Evolutionary conservation across 2,329 filamentous ascomycete genomes (phyloP).

Genomic region (Emmonsiellopsis sp.): DNA sequence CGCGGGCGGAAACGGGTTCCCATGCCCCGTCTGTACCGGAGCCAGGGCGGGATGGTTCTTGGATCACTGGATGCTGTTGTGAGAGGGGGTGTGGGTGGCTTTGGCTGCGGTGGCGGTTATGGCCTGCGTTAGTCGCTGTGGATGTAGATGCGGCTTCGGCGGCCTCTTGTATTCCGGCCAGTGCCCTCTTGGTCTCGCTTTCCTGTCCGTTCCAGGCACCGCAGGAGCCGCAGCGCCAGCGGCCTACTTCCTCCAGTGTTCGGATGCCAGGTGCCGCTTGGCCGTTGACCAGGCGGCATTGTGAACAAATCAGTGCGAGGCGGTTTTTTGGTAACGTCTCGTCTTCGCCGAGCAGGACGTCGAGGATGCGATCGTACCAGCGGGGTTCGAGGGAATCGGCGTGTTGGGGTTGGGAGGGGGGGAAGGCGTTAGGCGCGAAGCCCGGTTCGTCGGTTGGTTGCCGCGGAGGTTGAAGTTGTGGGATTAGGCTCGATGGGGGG

Average conservation of each 20-base stretch:
- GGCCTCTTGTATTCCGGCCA: background rate
- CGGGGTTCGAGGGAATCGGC: slow-evolving; percentile 39
- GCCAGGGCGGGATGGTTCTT: background rate
- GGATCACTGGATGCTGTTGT: background rate
- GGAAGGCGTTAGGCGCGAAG: slow-evolving; percentile 41
- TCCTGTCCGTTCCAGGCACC: slow-evolving; percentile 71
- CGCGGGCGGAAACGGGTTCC: slow-evolving; percentile 14
- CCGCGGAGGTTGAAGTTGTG: slow-evolving; percentile 11
- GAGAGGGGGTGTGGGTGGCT: background rate
- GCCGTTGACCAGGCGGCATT: slow-evolving; percentile 84
- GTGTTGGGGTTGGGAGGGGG: slow-evolving; percentile 21
- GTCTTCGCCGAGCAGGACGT: slow-evolving; percentile 87
- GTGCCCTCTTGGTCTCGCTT: slow-evolving; percentile 42
- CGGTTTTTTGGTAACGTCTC: slow-evolving; percentile 88
- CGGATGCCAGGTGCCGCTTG: slow-evolving; percentile 84
- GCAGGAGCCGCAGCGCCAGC: slow-evolving; percentile 85
- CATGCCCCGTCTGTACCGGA: slow-evolving; percentile 9
- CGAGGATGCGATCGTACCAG: slow-evolving; percentile 93
- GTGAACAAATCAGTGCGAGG: slow-evolving; percentile 71
- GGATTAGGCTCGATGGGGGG: slow-evolving; percentile 7
- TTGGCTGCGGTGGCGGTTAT: background rate
- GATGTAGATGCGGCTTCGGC: background rate
- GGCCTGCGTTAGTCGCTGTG: background rate
- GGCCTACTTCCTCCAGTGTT: slow-evolving; percentile 66
- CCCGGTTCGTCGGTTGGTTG: slow-evolving; percentile 28